Base-by-base conservation (phyloP, 306 rosid species). In the Fragaria iinumae region DNA sequence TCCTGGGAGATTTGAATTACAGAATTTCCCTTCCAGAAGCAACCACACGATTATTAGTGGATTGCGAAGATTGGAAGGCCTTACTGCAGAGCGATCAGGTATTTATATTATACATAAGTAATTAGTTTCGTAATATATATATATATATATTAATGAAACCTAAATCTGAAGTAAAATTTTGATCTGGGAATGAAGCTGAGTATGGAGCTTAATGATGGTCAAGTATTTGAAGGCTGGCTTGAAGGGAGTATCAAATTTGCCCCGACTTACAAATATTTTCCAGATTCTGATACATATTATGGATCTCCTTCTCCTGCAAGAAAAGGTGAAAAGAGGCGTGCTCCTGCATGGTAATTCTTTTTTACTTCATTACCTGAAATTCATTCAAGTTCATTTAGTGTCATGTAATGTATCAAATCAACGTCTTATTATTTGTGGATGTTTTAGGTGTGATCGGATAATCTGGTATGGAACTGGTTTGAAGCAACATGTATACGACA, bases 1-100 rank as follows among this genome's bases (percentile, higher is more conserved):
- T 91, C 81, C 91, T 94, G 71, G 98, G 98, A 60, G 98, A 94
- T 76, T 77, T 94, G 82, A 94, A 94, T 79, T 94, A 94, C 76
- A 89, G 97, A 81, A 81, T 91, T 44, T 87, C 96, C 50, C 77
- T 89, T 13, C 91, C 97, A 8, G 98, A 92, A 89, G 91, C 80
- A 83, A 84, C 85, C 2, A 90, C 91, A 55, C 86, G 91, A 20
- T 75, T 82, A 18, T 78, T 91, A 77, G 93, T 92, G 52, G 90
- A 84, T 32, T 77, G 44, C 71, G 57, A 73, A 17, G 89, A 85
- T 32, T 94, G 97, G 98, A 81, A 81, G 68, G 69, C 87, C 43
- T 79, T 94, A 69, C 80, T 90, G 77, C 79, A 90, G 84, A 86
- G 88, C 63, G 98, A 94, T 81, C 97, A 94, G 93, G 98, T 93